Evolutionary conservation across 148 eudicot genomes (phyloP), one percentile per base, ranked within the genome.

Genomic region (Diospyros lotus): DNA sequence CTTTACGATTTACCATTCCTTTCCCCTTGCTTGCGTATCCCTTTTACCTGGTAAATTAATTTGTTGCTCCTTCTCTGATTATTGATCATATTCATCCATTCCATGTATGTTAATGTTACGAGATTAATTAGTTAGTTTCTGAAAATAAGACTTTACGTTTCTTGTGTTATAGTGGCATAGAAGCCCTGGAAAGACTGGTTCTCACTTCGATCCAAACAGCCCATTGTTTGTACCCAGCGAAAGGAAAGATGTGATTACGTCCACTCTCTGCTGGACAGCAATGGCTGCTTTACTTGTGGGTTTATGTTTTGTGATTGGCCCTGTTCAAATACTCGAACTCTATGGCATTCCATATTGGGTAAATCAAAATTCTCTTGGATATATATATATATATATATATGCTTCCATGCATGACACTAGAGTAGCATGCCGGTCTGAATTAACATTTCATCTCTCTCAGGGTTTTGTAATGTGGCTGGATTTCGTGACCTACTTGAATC

Each of bases 401-500:
- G 2, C 2, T 48, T 6, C 28, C 28, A 38, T 11, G 66, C 12
- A 48, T 7, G 28, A 72, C 28, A 56, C n/a, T 42, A 17, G 54
- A 17, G 7, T 68, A 40, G 28, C n/a, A 48, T 68, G 52, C 15
- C 15, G 52, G 52, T 4, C 4, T 4, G 8, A 4, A 48, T 4
- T 48, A 48, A 4, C 8, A 48, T 4, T 48, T 48, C 52, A 48
- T 48, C 8, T 48, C 8, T 48, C 8, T 4, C 75, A 84, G 87
- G 58, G 76, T 48, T 75, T 73, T 76, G 87, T 84, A 1, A 58
- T 76, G 63, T 84, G 84, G 87, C 39, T 84, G 74, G 87, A 81
- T 72, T 68, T 84, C 38, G 87, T 84, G 42, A 84, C 84, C 54
- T 84, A 84, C 72, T 76, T 84, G 84, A 84, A 84, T 65, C 87